Conservation (phyloP, 1,139 yeast genomes). For the Protomyces arabidopsidicola region DNA sequence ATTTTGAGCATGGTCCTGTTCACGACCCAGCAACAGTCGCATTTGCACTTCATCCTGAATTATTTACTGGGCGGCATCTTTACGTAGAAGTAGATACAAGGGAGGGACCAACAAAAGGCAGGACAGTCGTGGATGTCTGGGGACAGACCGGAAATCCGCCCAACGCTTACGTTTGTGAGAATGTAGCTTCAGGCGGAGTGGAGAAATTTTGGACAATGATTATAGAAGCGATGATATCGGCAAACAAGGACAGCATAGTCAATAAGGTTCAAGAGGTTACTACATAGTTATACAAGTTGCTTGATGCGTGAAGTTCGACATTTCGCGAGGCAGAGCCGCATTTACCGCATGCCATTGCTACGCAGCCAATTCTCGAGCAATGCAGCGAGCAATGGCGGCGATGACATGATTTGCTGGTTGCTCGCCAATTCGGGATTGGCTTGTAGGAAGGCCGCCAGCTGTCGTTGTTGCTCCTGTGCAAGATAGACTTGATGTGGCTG, state of each 20-base stretch:
- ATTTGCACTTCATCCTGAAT: slow-evolving; percentile 47
- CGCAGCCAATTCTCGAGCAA: slow-evolving; percentile 15
- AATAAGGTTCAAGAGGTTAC: background rate
- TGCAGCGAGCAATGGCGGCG: slow-evolving; percentile 17
- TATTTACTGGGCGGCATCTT: slow-evolving; percentile 35
- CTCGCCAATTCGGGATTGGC: slow-evolving; percentile 21
- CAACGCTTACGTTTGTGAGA: slow-evolving; percentile 41
- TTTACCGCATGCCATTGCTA: slow-evolving; percentile 8
- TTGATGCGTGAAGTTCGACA: too few species aligned
- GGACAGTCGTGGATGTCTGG: slow-evolving; percentile 37
- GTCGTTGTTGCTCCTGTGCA: slow-evolving; percentile 16
- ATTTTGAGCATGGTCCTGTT: slow-evolving; percentile 56
- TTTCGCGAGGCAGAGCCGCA: background rate
- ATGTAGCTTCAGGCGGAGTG: slow-evolving; percentile 3
- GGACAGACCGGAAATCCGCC: slow-evolving; percentile 42
- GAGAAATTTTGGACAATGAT: slow-evolving; percentile 52
- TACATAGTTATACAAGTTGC: background rate
- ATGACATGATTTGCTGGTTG: slow-evolving; percentile 14
- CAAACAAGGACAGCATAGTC: background rate
- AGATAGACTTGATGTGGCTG: background rate
- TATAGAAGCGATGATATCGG: slow-evolving; percentile 43
- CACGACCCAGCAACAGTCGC: slow-evolving; percentile 78
- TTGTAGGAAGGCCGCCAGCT: slow-evolving; percentile 12
- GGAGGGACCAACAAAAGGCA: slow-evolving; percentile 23
- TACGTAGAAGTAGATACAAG: slow-evolving; percentile 38